Percentiles rank a stretch among this genome's conserved stretches.
Evolutionary conservation across 2,329 filamentous ascomycete species (phyloP).

Genomic region (Blastomyces gilchristii): DNA sequence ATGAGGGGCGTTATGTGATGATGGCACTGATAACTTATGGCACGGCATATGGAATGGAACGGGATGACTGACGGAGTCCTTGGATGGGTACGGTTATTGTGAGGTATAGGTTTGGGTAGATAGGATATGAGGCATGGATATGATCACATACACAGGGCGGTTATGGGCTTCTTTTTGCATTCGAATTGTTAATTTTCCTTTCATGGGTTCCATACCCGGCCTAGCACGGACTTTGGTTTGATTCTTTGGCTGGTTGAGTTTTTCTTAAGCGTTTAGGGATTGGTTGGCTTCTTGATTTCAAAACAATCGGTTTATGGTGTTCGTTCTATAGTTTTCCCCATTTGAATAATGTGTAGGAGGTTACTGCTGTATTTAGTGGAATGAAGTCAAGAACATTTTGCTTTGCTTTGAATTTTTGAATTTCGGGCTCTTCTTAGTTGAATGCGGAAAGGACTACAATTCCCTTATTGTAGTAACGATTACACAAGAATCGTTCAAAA

Average conservation of each 20-base stretch:
- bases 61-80: slow-evolving; percentile 1
- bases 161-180: not conserved
- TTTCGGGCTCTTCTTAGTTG: not conserved
- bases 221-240: not conserved
- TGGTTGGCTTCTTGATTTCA: not conserved
- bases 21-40: not conserved
- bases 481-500: not conserved
- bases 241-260: not conserved
- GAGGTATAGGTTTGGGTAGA: not conserved
- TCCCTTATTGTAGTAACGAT: not conserved
- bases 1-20: not conserved
- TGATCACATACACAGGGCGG: not conserved
- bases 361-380: not conserved
- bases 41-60: not conserved
- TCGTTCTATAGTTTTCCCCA: not conserved
- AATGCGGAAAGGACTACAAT: not conserved
- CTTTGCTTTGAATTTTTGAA: not conserved
- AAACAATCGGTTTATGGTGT: not conserved
- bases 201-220: not conserved
- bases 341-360: not conserved
- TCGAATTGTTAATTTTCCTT: not conserved
- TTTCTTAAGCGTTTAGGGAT: not conserved
- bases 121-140: not conserved
- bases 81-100: not conserved
- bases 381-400: not conserved